phyloP scores from a whole-genome alignment of 495 filamentous ascomycete genomes.

The Amphirosellinia nigrospora region DNA sequence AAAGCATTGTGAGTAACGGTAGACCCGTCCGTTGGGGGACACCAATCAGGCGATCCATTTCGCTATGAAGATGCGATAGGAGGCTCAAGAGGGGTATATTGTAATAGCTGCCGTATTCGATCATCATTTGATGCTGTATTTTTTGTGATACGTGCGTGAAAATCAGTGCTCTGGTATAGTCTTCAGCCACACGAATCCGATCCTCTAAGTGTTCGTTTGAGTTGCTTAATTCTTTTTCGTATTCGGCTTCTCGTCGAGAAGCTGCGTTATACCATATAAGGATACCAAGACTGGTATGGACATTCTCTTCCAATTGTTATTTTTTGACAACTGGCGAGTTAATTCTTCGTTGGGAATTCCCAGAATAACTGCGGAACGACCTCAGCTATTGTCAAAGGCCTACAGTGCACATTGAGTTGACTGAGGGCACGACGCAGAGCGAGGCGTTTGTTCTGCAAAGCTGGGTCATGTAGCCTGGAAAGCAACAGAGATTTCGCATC shows the following conservation, averaged over 20 bases:
- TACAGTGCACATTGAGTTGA: background rate
- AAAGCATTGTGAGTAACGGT: too few relatives aligned
- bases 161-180: constrained; percentile 14
- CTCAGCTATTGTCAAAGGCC: background rate
- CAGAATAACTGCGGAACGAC: constrained; percentile 10
- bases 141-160: constrained; percentile 3
- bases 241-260: background rate
- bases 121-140: background rate
- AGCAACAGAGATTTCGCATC: background rate
- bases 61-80: background rate
- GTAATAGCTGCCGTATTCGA: constrained; percentile 5
- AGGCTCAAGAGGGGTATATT: background rate
- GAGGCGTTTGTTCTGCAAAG: background rate
- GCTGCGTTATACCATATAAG: background rate
- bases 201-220: background rate
- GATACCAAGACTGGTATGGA: constrained; percentile 14
- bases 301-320: constrained; percentile 20
- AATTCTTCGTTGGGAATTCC: constrained; percentile 6
- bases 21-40: background rate
- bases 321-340: constrained; percentile 1
- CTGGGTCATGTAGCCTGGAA: background rate
- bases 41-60: background rate
- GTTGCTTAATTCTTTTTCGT: background rate
- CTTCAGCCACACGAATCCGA: background rate
- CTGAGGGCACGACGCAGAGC: constrained; percentile 10